These are phyloP conservation scores for Mucuna pruriens DNA, from an alignment of 306 rosid genomes.

Conservation along the genomic window DNA sequence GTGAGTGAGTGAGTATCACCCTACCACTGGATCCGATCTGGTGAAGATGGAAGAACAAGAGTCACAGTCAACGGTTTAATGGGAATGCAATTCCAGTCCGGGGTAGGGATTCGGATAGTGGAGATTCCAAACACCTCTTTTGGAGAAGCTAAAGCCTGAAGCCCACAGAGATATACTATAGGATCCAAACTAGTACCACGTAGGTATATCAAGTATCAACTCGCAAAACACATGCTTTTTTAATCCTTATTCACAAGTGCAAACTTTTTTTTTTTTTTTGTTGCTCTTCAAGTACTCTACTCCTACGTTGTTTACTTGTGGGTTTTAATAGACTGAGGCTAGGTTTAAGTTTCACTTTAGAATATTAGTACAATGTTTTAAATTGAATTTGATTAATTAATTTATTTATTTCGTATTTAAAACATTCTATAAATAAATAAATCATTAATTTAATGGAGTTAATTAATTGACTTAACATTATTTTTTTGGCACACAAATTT, in stretches of 20 bases:
- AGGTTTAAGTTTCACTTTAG: neutral
- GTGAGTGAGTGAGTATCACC: neutral
- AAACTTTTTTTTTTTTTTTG: no score
- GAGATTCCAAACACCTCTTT: conserved; percentile 10
- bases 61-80: conserved; percentile 16
- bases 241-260: no score
- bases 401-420: neutral
- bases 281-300: no score
- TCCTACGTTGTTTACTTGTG: no score
- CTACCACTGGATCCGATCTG: conserved; percentile 35
- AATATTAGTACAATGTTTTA: no score
- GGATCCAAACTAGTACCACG: neutral
- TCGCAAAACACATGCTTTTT: no score
- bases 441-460: neutral
- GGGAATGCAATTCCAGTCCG: neutral
- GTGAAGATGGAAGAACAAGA: neutral
- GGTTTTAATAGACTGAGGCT: neutral
- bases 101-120: neutral
- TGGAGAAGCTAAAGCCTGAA: neutral
- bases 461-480: neutral
- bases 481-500: neutral
- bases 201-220: no score
- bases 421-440: neutral
- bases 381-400: neutral
- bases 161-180: neutral